These are phyloP conservation scores for Dactylellina drechsleri DNA, from an alignment of 2,329 filamentous ascomycete species.

Conservation along the genomic window DNA sequence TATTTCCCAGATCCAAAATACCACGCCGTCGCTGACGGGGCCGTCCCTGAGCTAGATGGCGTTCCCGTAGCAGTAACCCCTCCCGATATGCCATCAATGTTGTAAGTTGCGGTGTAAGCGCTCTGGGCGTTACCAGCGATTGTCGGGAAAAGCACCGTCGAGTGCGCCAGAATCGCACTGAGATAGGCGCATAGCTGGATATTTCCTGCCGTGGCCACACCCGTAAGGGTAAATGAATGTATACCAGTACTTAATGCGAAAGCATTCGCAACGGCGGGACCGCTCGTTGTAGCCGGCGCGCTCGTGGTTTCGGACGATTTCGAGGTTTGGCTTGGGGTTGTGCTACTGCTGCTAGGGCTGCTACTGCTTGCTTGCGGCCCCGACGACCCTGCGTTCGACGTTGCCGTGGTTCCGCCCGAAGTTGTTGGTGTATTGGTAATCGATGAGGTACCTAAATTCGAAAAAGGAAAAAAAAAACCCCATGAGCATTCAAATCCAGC, in stretches of 20 bases:
- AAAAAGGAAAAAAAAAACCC: neutral
- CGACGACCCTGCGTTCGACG: no score
- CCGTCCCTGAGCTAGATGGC: neutral
- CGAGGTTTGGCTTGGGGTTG: neutral
- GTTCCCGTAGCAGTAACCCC: neutral
- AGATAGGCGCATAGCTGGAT: conserved; percentile 4
- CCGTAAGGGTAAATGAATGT: neutral
- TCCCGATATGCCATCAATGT: neutral
- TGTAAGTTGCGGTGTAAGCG: conserved; percentile 5
- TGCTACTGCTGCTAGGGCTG: neutral
- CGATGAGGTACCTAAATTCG: neutral
- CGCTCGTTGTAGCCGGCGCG: neutral
- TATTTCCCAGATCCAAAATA: conserved; percentile 8
- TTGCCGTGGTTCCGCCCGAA: neutral
- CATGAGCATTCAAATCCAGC: neutral
- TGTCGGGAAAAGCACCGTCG: neutral
- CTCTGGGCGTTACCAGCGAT: neutral
- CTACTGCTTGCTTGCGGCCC: neutral
- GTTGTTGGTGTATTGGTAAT: no score
- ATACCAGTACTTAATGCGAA: neutral
- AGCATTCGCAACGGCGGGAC: neutral
- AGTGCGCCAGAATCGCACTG: neutral
- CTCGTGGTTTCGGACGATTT: neutral
- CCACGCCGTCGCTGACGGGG: conserved; percentile 2
- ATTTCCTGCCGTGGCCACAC: neutral